Evolutionary conservation across 257 asterid species (phyloP), one percentile per base, ranked within the genome.

Genomic region (Solanum lignicaule): DNA sequence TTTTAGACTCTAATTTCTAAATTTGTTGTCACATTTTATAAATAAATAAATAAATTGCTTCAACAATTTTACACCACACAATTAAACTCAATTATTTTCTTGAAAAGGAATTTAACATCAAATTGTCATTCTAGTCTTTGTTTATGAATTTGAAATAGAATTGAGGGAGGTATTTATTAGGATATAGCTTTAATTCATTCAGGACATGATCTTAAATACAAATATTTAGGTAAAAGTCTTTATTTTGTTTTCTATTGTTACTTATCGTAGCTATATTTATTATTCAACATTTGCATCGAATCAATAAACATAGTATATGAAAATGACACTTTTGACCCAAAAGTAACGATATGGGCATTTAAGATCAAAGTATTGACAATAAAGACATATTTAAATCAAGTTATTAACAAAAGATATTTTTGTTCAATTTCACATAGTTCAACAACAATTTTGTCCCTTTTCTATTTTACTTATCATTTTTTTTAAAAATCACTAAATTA

Each of bases 401-500:
- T 0, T 55, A 55, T 0, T 55, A 55, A 55, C 0, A 55, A 2
- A 55, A 0, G 11, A 20, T 20, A 20, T 55, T 55, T 55, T 55
- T 55, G 0, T 55, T 18, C 10, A 6, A 16, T 5, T 48, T 48
- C 60, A 48, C 8, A 0, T 52, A 52, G 23, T 52, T 52, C n/a
- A 52, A 16, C 9, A 18, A 18, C 1, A 55, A 18, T 55, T 55
- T 7, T 55, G 0, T 1, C 4, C 3, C 65, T 55, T 55, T 16
- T 52, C 4, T 0, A 52, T 18, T 52, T 5, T 52, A 18, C 10
- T 52, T 6, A 16, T 16, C 0, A 0, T 5, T 52, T 6, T 35
- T 55, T 55, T 55, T 2, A 0, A 0, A 10, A n/a, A n/a, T n/a
- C 1, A 10, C 7, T n/a, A 25, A 10, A 2, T 65, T n/a, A 9